These are phyloP conservation scores for Chenopodium album DNA, from an alignment of 148 eudicot genomes.

Conservation along the genomic window DNA sequence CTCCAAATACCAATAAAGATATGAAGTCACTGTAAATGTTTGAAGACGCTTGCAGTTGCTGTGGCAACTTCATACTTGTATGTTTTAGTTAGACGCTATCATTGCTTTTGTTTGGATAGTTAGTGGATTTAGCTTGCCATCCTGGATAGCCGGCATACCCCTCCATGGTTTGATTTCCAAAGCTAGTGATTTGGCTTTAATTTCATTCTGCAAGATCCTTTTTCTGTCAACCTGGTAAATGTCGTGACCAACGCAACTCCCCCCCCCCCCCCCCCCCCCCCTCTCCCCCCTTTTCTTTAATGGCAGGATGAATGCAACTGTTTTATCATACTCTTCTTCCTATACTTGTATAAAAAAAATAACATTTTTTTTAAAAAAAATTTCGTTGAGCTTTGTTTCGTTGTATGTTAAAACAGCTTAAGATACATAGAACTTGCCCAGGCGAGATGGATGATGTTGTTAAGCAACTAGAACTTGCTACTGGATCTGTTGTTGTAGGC, in stretches of 20 bases:
- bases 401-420: slow-evolving; percentile 48
- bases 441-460: slow-evolving; percentile 75
- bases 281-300: background rate
- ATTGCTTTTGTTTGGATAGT: background rate
- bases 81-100: background rate
- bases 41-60: background rate
- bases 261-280: too few species aligned
- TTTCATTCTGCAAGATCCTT: background rate
- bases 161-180: background rate
- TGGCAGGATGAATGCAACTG: background rate
- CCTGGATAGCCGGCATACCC: background rate
- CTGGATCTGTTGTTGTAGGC: slow-evolving; percentile 71
- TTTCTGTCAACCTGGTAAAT: background rate
- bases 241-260: background rate
- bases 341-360: background rate
- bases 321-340: background rate
- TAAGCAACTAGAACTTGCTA: slow-evolving; percentile 56
- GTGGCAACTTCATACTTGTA: background rate
- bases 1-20: background rate
- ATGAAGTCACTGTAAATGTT: background rate
- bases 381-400: background rate
- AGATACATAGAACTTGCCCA: slow-evolving; percentile 69
- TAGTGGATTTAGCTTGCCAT: background rate
- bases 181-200: background rate
- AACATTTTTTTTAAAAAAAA: background rate